Percentiles rank a stretch among this genome's conserved stretches.
Conservation (phyloP, 2,329 filamentous ascomycete genomes). For the Fusarium compactum region DNA sequence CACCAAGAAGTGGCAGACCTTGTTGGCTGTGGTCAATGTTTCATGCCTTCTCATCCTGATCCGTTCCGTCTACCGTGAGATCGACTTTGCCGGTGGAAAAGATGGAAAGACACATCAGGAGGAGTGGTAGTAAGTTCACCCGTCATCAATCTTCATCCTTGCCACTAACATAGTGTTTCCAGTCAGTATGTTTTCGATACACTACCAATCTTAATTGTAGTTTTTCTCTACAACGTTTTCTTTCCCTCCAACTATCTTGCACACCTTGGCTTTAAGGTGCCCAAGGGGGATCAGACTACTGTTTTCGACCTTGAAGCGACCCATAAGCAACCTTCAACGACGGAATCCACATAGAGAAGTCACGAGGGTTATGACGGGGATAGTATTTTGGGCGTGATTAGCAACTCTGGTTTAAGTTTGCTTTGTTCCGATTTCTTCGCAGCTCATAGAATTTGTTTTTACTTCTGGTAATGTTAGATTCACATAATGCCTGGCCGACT, state of each 20-base stretch:
- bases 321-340: not conserved
- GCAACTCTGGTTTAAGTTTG: not conserved
- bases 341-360: not conserved
- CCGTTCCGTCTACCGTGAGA: slow-evolving; percentile 40
- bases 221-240: slow-evolving; percentile 36
- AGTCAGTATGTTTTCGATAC: slow-evolving; percentile 39
- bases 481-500: not conserved
- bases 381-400: not conserved
- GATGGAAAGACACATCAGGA: slow-evolving; percentile 29
- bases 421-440: not conserved
- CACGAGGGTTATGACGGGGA: not conserved
- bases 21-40: slow-evolving; percentile 28
- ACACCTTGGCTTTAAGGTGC: slow-evolving; percentile 33
- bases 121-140: slow-evolving; percentile 41
- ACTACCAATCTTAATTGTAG: slow-evolving; percentile 33
- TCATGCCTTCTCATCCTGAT: slow-evolving; percentile 40
- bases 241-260: slow-evolving; percentile 35
- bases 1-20: slow-evolving; percentile 22
- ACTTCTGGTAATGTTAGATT: not conserved
- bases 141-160: accelerated
- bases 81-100: slow-evolving; percentile 37
- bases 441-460: not conserved
- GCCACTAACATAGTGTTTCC: not conserved
- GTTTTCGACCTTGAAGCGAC: not conserved
- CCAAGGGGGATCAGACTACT: not conserved